These are phyloP conservation scores for Erigeron canadensis DNA, from an alignment of 129 eudicot genomes.

Conservation along the genomic window DNA sequence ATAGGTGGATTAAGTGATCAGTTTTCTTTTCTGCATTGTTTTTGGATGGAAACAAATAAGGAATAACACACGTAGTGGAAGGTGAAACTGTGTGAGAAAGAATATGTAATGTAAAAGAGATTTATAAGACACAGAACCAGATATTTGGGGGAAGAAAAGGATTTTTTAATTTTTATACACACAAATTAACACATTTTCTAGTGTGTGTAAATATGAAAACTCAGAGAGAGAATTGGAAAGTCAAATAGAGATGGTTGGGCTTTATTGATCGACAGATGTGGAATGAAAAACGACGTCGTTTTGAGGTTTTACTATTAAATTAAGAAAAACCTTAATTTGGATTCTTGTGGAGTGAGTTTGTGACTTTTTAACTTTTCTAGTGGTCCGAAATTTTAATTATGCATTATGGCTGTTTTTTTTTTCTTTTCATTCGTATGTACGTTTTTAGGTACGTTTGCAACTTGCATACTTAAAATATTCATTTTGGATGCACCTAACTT, in stretches of 20 bases:
- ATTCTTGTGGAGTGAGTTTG: neutral
- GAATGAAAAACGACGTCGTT: conserved; percentile 18
- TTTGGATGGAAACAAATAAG: no score
- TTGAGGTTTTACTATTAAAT: neutral
- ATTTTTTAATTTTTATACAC: conserved; percentile 21
- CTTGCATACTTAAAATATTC: no score
- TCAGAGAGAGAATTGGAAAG: conserved; percentile 9
- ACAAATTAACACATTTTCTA: conserved; percentile 26
- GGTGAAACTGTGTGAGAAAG: conserved; percentile 19
- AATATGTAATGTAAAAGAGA: conserved; percentile 29
- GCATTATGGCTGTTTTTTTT: no score
- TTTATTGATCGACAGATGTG: neutral
- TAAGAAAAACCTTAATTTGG: conserved; percentile 16
- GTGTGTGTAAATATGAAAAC: conserved; percentile 29
- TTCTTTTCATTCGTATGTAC: no score
- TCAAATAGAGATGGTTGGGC: conserved; percentile 30
- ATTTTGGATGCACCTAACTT: no score
- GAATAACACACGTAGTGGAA: conserved; percentile 9
- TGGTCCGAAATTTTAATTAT: no score
- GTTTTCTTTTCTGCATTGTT: no score
- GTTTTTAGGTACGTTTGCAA: no score
- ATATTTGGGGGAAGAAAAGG: conserved; percentile 23
- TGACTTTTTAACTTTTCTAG: no score
- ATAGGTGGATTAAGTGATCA: no score
- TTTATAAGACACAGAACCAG: conserved; percentile 22